A percentile compares a stretch with the other conserved stretches of the same genome.
Conservation (phyloP, 2,329 filamentous ascomycete genomes). For the Thielaviopsis populi region DNA sequence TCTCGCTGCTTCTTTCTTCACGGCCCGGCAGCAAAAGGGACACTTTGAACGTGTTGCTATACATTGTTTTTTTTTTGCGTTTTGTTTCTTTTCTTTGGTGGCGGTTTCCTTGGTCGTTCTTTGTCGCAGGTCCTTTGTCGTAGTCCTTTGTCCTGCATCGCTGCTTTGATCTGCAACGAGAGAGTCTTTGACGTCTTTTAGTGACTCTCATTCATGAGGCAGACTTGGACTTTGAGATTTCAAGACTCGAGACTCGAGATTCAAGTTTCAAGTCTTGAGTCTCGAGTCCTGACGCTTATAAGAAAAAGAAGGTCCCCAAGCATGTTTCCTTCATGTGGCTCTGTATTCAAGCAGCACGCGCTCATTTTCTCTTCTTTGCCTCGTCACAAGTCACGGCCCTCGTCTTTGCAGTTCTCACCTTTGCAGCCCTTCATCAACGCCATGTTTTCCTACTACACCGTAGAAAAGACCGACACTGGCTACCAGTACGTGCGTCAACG, state of each 20-base stretch:
- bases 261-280: not conserved
- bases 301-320: not conserved
- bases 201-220: too few relatives aligned
- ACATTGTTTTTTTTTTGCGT: too few relatives aligned
- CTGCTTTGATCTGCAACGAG: not conserved
- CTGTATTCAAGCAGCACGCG: not conserved
- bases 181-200: slow-evolving; percentile 1
- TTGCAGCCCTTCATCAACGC: not conserved
- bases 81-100: too few relatives aligned
- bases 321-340: not conserved
- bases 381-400: not conserved
- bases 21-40: too few relatives aligned
- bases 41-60: too few relatives aligned
- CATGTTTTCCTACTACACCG: slow-evolving; percentile 7
- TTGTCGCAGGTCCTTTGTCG: not conserved
- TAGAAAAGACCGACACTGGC: not conserved
- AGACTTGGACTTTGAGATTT: too few relatives aligned
- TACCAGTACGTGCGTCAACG: slow-evolving; percentile 7
- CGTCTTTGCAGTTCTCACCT: too few relatives aligned
- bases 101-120: not conserved
- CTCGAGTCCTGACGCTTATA: not conserved
- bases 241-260: not conserved
- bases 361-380: not conserved
- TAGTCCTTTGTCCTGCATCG: not conserved
- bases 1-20: too few relatives aligned